phyloP scores from a whole-genome alignment of 2,329 filamentous ascomycete genomes.

The Rugonectria rugulosa region DNA sequence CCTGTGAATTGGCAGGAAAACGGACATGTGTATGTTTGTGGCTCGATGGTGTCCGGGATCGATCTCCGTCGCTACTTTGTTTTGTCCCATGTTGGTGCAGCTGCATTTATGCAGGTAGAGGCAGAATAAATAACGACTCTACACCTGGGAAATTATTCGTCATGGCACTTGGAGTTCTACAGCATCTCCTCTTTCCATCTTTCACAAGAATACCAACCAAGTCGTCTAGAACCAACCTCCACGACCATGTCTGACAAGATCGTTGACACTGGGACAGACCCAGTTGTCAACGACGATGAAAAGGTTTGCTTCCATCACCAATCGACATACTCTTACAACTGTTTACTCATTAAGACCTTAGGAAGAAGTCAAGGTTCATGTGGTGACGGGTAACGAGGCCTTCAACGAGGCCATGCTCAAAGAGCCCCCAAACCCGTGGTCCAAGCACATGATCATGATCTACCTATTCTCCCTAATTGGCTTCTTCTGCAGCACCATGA shows the following conservation, averaged over 20 bases:
- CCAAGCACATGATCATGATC: conserved; percentile 48
- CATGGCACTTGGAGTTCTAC: too few relatives aligned
- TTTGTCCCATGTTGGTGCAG: too few relatives aligned
- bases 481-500: conserved; percentile 54
- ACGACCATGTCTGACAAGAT: conserved; percentile 20
- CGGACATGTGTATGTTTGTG: background rate
- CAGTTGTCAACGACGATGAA: conserved; percentile 7
- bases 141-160: too few relatives aligned
- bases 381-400: conserved; percentile 60
- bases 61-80: too few relatives aligned
- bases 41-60: conserved; percentile 3
- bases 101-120: too few relatives aligned
- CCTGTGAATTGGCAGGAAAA: background rate
- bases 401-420: conserved; percentile 63
- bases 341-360: background rate
- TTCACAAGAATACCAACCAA: too few relatives aligned
- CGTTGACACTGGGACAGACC: background rate
- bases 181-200: background rate
- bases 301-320: background rate
- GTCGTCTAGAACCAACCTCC: too few relatives aligned
- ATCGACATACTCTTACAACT: background rate
- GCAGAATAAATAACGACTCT: conserved; percentile 2
- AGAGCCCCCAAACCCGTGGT: conserved; percentile 56
- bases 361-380: conserved; percentile 44
- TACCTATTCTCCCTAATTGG: conserved; percentile 55